Base-by-base conservation (phyloP, 2,329 filamentous ascomycete genomes). In the Colletotrichum aenigma region DNA sequence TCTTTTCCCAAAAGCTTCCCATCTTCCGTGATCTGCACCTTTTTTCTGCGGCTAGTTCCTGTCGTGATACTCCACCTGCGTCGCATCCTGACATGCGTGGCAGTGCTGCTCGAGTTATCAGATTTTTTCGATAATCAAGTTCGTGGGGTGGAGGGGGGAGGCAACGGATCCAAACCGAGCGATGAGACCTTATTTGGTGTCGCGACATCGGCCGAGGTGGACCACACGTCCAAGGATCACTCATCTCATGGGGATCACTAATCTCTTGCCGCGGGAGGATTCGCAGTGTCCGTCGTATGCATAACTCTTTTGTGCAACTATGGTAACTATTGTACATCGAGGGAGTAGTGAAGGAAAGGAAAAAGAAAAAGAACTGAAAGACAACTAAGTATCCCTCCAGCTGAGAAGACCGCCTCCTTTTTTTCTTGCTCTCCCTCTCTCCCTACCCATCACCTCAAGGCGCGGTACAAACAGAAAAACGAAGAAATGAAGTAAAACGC, bases 401-500 rank as follows among this genome's bases (percentile, higher is more conserved):
- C n/a, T 36, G 52, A 68, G 30, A 24, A 15, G 52, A 55, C 56
- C n/a, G 21, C 56, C 58, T n/a, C 60, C 21, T 24, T 61, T 65
- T 26, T 21, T 24, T 55, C 60, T 26, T 21, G 43, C n/a, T 52
- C 43, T 52, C 43, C 10, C 43, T 18, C 36, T 26, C 24, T 58
- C 24, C 24, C 56, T 66, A 30, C 21, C 43, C 38, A 10, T 48
- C 64, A 15, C 12, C 38, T 48, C 34, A 30, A 34, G 26, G 65
- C 9, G 8, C 18, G 12, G 24, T 48, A 13, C 21, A 34, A 61
- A 34, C 18, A 18, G 16, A 7, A 18, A 21, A 48, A 64, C 62
- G 66, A 56, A 74, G 48, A 48, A 74, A 52, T 7, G n/a, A 78
- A 78, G n/a, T n/a, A 71, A 72, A 18, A 30, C 71, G 74, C 71